phyloP scores from a whole-genome alignment of 2,329 filamentous ascomycete species.

The Penicillium polonicum region DNA sequence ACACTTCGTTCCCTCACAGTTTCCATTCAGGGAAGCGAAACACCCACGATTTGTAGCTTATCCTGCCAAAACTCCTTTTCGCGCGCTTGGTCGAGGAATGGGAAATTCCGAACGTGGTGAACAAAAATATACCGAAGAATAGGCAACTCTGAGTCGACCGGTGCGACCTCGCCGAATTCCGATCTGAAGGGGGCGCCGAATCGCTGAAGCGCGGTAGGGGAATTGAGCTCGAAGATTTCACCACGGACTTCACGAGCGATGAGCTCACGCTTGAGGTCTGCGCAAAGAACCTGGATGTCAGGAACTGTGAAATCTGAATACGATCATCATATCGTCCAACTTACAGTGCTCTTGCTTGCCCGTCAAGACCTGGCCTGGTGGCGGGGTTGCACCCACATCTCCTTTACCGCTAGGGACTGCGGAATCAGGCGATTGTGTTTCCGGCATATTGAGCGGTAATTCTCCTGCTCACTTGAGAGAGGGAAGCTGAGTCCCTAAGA shows the following conservation, averaged over 20 bases:
- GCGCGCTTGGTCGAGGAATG: slow-evolving; percentile 90
- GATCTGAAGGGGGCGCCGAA: slow-evolving; percentile 96
- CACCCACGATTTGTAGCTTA: slow-evolving; percentile 84
- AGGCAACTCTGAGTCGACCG: slow-evolving; percentile 88
- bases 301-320: neutral
- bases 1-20: neutral
- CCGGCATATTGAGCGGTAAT: slow-evolving; percentile 8
- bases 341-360: slow-evolving; percentile 98
- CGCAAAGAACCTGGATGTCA: slow-evolving; percentile 10
- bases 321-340: slow-evolving; percentile 32
- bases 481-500: neutral
- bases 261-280: slow-evolving; percentile 94
- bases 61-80: slow-evolving; percentile 99
- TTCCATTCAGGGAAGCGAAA: neutral
- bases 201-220: slow-evolving; percentile 86
- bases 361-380: slow-evolving; percentile 64
- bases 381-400: slow-evolving; percentile 36
- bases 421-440: slow-evolving; percentile 10
- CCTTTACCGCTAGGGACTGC: slow-evolving; percentile 17
- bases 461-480: neutral
- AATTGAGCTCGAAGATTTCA: slow-evolving; percentile 91
- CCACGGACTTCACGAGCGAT: slow-evolving; percentile 83
- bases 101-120: slow-evolving; percentile 95
- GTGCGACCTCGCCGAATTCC: slow-evolving; percentile 86
- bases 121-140: slow-evolving; percentile 96